These are phyloP conservation scores for Phylloporus rhodoxanthus DNA, from an alignment of 768 basidiomycete genomes.

Conservation along the genomic window DNA sequence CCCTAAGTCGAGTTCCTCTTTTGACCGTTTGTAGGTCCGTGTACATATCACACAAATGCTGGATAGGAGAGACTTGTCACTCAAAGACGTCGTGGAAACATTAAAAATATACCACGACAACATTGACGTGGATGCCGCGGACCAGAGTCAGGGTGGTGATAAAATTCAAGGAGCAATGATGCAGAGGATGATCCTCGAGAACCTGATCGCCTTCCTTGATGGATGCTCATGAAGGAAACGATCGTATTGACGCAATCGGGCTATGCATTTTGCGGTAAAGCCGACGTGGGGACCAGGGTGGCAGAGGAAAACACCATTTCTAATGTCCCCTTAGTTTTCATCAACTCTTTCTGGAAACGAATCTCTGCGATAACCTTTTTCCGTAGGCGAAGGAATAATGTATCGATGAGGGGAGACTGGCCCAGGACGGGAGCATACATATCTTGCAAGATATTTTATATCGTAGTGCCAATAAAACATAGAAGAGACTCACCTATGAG, in stretches of 20 bases:
- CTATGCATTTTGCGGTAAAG: slow-evolving; percentile 14
- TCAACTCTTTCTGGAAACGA: slow-evolving; percentile 80
- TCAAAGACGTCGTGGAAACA: slow-evolving; percentile 66
- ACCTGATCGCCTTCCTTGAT: slow-evolving; percentile 60
- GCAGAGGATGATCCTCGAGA: slow-evolving; percentile 64
- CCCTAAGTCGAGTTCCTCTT: neutral
- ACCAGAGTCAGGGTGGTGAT: slow-evolving; percentile 16
- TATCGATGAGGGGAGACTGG: slow-evolving; percentile 88
- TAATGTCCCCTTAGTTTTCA: slow-evolving; percentile 78
- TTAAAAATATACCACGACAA: slow-evolving; percentile 70
- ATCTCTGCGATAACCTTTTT: slow-evolving; percentile 84
- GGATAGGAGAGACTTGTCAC: slow-evolving; percentile 59
- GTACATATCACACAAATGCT: slow-evolving; percentile 73
- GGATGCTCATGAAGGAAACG: slow-evolving; percentile 17
- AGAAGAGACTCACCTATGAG: slow-evolving; percentile 64
- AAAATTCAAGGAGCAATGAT: slow-evolving; percentile 39
- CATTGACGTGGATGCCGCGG: slow-evolving; percentile 49
- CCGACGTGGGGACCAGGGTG: slow-evolving; percentile 28
- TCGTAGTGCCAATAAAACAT: neutral
- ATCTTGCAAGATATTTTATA: slow-evolving; percentile 43
- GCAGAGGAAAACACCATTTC: slow-evolving; percentile 81
- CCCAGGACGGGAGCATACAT: slow-evolving; percentile 91
- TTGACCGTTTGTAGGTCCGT: slow-evolving; percentile 54
- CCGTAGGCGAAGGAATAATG: slow-evolving; percentile 72
- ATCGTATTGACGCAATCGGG: slow-evolving; percentile 3